Percentiles rank a stretch among this genome's conserved stretches.
Conservation (phyloP, 306 rosid genomes). For the Castanea sativa region DNA sequence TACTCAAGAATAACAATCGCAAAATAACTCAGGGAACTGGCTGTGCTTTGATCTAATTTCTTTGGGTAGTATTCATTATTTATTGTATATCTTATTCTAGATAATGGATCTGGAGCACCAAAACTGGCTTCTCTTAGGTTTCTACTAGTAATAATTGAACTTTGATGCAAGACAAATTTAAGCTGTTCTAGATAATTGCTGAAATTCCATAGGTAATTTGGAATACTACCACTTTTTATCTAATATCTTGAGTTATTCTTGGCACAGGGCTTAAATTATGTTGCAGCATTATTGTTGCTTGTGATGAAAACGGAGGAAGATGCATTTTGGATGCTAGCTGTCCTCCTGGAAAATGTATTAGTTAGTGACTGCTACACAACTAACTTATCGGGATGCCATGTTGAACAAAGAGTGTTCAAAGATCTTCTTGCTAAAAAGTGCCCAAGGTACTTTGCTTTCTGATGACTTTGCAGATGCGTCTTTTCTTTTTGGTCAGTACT, state of each 20-base stretch:
- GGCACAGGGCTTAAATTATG: slow-evolving; percentile 91
- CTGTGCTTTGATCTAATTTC: background rate
- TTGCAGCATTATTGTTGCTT: slow-evolving; percentile 89
- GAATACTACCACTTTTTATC: slow-evolving; percentile 20
- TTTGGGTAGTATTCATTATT: background rate
- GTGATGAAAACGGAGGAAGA: slow-evolving; percentile 99
- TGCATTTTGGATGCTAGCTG: slow-evolving; percentile 99
- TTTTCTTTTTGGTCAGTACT: slow-evolving; percentile 18
- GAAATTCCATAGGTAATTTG: slow-evolving; percentile 6
- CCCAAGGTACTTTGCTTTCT: slow-evolving; percentile 59
- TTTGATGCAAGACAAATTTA: background rate
- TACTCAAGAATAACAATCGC: background rate
- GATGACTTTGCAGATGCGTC: background rate
- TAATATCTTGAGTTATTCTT: slow-evolving; percentile 15
- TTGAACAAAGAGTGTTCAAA: slow-evolving; percentile 95
- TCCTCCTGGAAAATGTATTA: slow-evolving; percentile 86
- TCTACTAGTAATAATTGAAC: background rate
- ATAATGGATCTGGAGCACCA: background rate
- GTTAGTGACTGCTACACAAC: slow-evolving; percentile 92
- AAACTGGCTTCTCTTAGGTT: background rate
- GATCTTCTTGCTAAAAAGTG: slow-evolving; percentile 80
- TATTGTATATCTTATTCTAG: background rate
- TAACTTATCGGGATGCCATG: slow-evolving; percentile 98
- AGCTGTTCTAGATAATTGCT: background rate
- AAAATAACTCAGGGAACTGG: background rate